Evolutionary conservation across 345 rosid species (phyloP).

Genomic region (Aquilaria malaccensis): DNA sequence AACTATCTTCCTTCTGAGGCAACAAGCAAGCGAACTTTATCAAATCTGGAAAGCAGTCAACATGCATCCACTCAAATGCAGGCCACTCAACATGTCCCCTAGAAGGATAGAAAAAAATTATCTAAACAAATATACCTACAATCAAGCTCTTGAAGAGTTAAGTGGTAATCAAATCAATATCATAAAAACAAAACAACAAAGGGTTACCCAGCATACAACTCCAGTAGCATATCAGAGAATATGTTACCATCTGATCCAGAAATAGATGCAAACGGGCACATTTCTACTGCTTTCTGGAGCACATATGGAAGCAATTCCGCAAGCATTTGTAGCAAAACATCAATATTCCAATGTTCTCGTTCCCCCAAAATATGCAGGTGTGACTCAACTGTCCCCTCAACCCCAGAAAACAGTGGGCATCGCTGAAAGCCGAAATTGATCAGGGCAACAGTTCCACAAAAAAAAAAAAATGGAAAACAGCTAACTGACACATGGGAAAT

Average conservation of each 20-base stretch:
- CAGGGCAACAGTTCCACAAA: background rate
- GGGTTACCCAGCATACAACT: constrained; percentile 57
- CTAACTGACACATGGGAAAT: constrained; percentile 1
- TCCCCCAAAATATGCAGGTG: constrained; percentile 78
- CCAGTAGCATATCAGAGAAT: constrained; percentile 49
- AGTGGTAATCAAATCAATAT: background rate
- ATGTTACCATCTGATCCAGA: constrained; percentile 28
- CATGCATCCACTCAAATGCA: constrained; percentile 81
- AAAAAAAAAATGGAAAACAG: background rate
- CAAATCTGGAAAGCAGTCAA: constrained; percentile 74
- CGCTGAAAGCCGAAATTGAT: constrained; percentile 34
- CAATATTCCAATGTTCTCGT: constrained; percentile 81
- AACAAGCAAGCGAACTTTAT: constrained; percentile 68
- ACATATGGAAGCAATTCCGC: constrained; percentile 60
- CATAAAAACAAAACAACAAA: background rate
- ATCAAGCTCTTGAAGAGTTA: constrained; percentile 6
- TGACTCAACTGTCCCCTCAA: constrained; percentile 84
- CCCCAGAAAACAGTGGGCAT: constrained; percentile 85
- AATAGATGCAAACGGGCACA: constrained; percentile 65
- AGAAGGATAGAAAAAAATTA: constrained; percentile 14
- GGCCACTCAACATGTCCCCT: constrained; percentile 80
- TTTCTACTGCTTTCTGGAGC: constrained; percentile 51
- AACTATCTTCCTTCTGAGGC: constrained; percentile 73
- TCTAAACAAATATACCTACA: constrained; percentile 7
- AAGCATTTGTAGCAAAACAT: constrained; percentile 76